A percentile compares a stretch with the other conserved stretches of the same genome.
Evolutionary conservation across 768 basidiomycete species (phyloP).

Genomic region (Rhizopogon vinicolor): DNA sequence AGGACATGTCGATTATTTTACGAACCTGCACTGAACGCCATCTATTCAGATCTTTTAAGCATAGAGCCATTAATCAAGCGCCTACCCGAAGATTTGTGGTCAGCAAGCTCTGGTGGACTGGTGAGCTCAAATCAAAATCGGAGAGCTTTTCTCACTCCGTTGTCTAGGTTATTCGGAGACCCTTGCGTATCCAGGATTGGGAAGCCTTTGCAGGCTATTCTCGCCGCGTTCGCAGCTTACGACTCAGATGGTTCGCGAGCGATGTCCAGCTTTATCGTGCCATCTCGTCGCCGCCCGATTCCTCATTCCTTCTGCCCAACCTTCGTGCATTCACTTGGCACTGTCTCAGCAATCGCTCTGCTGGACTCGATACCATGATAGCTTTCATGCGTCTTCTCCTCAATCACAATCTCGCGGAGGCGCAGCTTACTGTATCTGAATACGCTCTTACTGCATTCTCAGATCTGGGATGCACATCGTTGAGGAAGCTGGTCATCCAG

Average conservation of each 20-base stretch:
- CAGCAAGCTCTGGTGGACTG: slow-evolving; percentile 5
- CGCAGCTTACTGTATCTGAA: neutral
- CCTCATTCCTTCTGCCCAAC: slow-evolving; percentile 19
- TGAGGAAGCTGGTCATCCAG: neutral
- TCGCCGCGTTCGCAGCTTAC: slow-evolving; percentile 23
- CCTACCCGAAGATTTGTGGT: slow-evolving; percentile 28
- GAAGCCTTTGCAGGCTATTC: slow-evolving; percentile 23
- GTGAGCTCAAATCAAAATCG: neutral
- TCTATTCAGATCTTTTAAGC: slow-evolving; percentile 26
- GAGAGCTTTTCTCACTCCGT: neutral
- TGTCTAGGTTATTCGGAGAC: slow-evolving; percentile 18
- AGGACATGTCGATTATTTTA: slow-evolving; percentile 26
- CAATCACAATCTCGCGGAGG: neutral
- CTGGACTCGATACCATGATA: slow-evolving; percentile 14
- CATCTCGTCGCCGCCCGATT: slow-evolving; percentile 10
- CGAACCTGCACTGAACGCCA: slow-evolving; percentile 27
- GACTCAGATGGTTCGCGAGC: slow-evolving; percentile 24
- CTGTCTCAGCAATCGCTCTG: slow-evolving; percentile 1
- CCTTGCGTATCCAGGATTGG: slow-evolving; percentile 19
- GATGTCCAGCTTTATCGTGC: slow-evolving; percentile 16
- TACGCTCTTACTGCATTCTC: neutral
- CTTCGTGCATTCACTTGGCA: slow-evolving; percentile 18
- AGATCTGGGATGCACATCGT: neutral
- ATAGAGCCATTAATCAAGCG: slow-evolving; percentile 27
- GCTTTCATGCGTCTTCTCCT: slow-evolving; percentile 22